These are phyloP conservation scores for Phoenix dactylifera DNA, from an alignment of 176 grass and related monocot species.

Conservation along the genomic window DNA sequence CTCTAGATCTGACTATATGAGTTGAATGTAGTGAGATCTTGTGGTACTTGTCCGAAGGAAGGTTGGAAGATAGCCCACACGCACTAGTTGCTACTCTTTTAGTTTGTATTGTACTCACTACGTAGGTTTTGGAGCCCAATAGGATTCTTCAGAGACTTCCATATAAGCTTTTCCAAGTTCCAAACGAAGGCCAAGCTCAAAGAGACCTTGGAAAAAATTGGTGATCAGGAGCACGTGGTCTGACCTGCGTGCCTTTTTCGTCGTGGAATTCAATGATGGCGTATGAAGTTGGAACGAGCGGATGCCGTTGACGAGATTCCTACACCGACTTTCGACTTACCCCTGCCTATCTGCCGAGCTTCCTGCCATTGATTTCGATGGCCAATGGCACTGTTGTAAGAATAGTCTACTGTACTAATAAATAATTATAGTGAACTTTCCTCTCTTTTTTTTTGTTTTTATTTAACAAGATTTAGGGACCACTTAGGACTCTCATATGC, in stretches of 20 bases:
- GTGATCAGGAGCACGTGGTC: neutral
- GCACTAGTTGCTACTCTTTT: neutral
- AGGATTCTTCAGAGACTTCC: neutral
- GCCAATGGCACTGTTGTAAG: neutral
- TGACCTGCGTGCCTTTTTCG: neutral
- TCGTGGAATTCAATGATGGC: too few relatives aligned
- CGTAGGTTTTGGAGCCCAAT: neutral
- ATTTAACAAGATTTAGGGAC: too few relatives aligned
- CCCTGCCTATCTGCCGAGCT: neutral
- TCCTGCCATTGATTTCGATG: neutral
- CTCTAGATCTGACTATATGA: conserved; percentile 11
- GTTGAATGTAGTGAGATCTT: conserved; percentile 22
- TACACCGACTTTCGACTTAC: neutral
- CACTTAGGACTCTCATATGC: too few relatives aligned
- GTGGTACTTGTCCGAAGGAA: conserved; percentile 7
- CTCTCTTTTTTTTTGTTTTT: too few relatives aligned
- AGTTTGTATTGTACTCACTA: neutral
- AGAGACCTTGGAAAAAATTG: neutral
- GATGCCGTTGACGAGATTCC: conserved; percentile 1
- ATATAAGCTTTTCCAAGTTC: neutral
- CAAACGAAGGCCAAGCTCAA: neutral
- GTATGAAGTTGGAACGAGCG: neutral
- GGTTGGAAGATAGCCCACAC: neutral
- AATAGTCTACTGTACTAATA: too few relatives aligned
- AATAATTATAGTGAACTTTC: too few relatives aligned